phyloP scores from a whole-genome alignment of 169 alveolate species.

The Neospora caninum region DNA sequence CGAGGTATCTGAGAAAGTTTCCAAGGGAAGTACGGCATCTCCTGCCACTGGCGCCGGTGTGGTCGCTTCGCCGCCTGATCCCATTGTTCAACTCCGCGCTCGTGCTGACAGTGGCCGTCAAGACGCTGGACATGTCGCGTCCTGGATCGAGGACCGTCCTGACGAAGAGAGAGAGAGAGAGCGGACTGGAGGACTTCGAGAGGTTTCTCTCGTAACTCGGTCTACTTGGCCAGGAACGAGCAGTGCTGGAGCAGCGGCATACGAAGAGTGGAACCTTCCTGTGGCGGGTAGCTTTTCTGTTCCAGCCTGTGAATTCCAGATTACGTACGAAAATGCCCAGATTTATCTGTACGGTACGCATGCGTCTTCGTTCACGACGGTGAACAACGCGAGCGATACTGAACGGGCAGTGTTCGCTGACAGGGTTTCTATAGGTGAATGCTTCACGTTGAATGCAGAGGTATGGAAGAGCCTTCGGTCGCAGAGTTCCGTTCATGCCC shows the following conservation, averaged over 20 bases:
- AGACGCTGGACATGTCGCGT: no score
- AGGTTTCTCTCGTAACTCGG: no score
- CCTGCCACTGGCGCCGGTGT: no score
- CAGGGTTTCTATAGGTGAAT: slow-evolving; percentile 15
- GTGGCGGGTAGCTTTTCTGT: background rate
- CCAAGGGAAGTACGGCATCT: background rate
- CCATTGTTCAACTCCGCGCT: background rate
- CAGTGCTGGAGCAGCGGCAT: background rate
- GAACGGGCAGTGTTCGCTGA: background rate
- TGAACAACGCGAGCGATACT: background rate
- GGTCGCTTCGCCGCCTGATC: no score
- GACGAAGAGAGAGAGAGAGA: no score
- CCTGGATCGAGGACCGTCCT: no score
- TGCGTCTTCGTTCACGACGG: background rate
- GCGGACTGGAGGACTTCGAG: no score
- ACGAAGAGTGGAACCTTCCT: slow-evolving; percentile 42
- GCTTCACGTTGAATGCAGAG: slow-evolving; percentile 30
- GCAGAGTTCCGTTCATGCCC: background rate
- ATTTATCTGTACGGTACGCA: background rate
- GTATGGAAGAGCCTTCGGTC: slow-evolving; percentile 11
- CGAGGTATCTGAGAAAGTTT: background rate
- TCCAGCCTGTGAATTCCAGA: slow-evolving; percentile 33
- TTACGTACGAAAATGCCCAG: slow-evolving; percentile 16
- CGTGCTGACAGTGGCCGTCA: background rate
- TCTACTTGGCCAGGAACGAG: background rate